Evolutionary conservation across 371 early-diverging fungal genomes (phyloP).

Genomic region (Mortierella sp.): DNA sequence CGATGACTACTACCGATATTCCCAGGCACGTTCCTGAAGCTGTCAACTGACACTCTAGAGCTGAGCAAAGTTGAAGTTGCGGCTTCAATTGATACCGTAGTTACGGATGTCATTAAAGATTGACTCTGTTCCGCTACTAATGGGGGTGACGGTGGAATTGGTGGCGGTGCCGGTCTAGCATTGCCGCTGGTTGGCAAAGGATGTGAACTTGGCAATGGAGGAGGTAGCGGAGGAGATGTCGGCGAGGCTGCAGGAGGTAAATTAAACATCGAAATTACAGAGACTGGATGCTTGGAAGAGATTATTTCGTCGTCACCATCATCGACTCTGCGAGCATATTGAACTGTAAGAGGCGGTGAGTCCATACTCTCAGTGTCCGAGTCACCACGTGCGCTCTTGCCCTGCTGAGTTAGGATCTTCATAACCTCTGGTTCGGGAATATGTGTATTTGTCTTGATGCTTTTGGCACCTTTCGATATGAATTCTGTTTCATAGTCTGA

Average conservation of each 20-base stretch:
- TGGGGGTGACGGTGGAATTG: constrained; percentile 39
- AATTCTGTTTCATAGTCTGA: constrained; percentile 24
- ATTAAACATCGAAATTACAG: constrained; percentile 49
- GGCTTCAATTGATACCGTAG: constrained; percentile 52
- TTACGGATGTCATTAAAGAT: constrained; percentile 35
- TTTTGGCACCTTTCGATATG: neutral
- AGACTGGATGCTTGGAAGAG: constrained; percentile 38
- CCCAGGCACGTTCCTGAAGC: constrained; percentile 54
- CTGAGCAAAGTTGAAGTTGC: constrained; percentile 35
- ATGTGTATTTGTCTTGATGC: neutral
- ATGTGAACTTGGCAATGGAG: constrained; percentile 24
- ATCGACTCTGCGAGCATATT: constrained; percentile 35
- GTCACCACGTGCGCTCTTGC: neutral
- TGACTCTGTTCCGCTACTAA: constrained; percentile 7
- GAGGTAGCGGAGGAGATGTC: constrained; percentile 25
- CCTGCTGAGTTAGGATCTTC: neutral
- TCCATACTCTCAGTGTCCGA: constrained; percentile 42
- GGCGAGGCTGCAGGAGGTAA: constrained; percentile 49
- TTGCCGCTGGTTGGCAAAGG: neutral
- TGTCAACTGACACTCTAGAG: constrained; percentile 46
- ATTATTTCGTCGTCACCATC: constrained; percentile 21
- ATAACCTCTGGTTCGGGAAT: neutral
- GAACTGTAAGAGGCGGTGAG: constrained; percentile 55
- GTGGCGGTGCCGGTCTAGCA: constrained; percentile 23
- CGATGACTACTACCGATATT: neutral